Base-by-base conservation (phyloP, 345 rosid genomes). In the Dipteronia dyeriana region DNA sequence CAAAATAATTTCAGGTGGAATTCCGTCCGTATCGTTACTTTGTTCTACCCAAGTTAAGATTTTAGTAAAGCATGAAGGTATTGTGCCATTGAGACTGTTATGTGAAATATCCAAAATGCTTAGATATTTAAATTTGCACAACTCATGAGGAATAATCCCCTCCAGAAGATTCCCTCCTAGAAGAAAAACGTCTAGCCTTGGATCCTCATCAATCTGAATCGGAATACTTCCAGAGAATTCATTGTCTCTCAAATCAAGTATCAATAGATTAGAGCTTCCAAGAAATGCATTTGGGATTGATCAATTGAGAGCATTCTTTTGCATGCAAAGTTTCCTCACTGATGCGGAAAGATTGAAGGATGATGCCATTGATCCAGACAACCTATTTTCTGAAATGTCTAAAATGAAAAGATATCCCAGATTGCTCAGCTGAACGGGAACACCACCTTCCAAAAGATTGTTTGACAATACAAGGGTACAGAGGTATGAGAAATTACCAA, bases 211-310 rank as follows among this genome's bases (percentile, higher is more conserved):
- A 49, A 49, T 49, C 19, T 13, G 16, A 49, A 11, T 49, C 4
- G 54, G 16, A 49, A 49, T 49, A 49, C 19, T 49, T 2, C 54
- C 54, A 49, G 17, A 49, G 16, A 49, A 14, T 13, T 49, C 19
- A 49, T 49, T 49, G 3, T 49, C 54, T 3, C 54, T 49, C 19
- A 49, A 49, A 49, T 49, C 54, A 4, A 49, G 54, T 3, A 49
- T 49, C 4, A 1, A 2, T 49, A 14, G 16, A 0, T 8, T 0
- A 11, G 54, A 0, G 17, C 0, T 49, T 49, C 14, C 0, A 19
- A 49, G 14, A 49, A 49, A 49, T 49, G 19, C 54, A 49, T 49
- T 49, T 4, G 54, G 16, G 54, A 49, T 49, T 49, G 54, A 49
- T 49, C 54, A 17, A 14, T 14, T 49, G 2, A 49, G 16, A 49